phyloP scores from a whole-genome alignment of 1,139 yeast species.

The Groenewaldozyma auringiensis region DNA sequence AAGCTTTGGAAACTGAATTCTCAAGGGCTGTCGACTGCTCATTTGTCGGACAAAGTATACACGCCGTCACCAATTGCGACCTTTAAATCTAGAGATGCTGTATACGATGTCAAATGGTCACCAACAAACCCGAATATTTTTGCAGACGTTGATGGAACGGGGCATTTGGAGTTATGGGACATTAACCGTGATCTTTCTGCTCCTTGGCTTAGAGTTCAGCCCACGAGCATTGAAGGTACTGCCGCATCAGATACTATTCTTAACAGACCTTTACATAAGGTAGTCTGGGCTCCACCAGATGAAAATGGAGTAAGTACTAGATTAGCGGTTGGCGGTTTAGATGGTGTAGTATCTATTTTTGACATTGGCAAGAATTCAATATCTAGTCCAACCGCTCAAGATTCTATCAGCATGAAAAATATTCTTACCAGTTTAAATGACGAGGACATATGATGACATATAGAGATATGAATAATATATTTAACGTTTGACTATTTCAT shows the following conservation, averaged over 20 bases:
- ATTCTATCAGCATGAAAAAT: constrained; percentile 17
- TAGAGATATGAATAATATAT: not conserved
- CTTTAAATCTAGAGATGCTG: constrained; percentile 36
- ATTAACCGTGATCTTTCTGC: constrained; percentile 35
- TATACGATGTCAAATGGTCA: constrained; percentile 38
- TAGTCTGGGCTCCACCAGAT: constrained; percentile 26
- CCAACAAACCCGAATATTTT: constrained; percentile 41
- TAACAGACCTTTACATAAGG: constrained; percentile 23
- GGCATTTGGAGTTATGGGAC: constrained; percentile 52
- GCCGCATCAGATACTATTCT: constrained; percentile 7
- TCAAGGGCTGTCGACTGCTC: constrained; percentile 4
- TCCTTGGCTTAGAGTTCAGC: constrained; percentile 32
- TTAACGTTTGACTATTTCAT: not conserved
- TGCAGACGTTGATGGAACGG: constrained; percentile 42
- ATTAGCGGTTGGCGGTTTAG: constrained; percentile 34
- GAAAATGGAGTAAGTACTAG: constrained; percentile 16
- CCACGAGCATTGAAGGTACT: constrained; percentile 8
- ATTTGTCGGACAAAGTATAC: constrained; percentile 3
- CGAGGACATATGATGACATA: not conserved
- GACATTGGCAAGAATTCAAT: constrained; percentile 22
- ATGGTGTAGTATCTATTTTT: constrained; percentile 29
- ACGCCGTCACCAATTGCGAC: constrained; percentile 18
- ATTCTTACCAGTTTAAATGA: constrained; percentile 10
- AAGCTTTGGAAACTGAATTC: constrained; percentile 32
- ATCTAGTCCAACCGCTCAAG: constrained; percentile 16